Base-by-base conservation (phyloP, 164 flowering plant genomes). In the Liriodendron chinense region DNA sequence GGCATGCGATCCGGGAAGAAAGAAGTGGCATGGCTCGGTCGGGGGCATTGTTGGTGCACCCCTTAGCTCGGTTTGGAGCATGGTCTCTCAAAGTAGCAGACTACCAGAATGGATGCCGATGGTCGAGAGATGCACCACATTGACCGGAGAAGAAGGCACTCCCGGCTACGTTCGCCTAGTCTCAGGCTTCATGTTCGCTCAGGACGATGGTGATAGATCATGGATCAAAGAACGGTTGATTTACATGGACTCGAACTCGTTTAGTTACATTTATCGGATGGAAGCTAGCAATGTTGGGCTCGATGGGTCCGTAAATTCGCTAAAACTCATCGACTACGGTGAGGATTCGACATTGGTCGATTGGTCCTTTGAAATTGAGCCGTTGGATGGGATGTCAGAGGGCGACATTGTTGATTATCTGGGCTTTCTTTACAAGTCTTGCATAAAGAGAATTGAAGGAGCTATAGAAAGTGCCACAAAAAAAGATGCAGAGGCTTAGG, bases 131-230 rank as follows among this genome's bases (percentile, higher is more conserved):
- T 87, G 89, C 90, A 88, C 88, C 0, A 75, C 75, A 57, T 63
- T 89, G 73, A 81, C 69, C 0, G 95, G 95, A 70, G 80, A 85
- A 0, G 90, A 91, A 78, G 89, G 87, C 1, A 8, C 70, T 62
- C 82, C 81, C 0, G 91, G 91, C 72, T 86, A 89, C 25, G 74
- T 78, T 10, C 68, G 91, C 68, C 74, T 88, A 14, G 89, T 88
- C 49, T 88, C 90, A 1, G 95, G 95, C 34, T 89, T 87, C 84
- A 88, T 89, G 91, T 88, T 89, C 77, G 89, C 92, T 18, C 91
- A 81, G 65, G 74, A 83, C 64, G 89, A 91, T 64, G 88, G 89
- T 69, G 91, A 87, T 10, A 84, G 90, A 74, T 87, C 91, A 8
- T 91, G 94, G 94, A 87, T 90, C 78, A 87, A 87, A 78, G 90